These are phyloP conservation scores for Neopestalotiopsis sp. DNA, from an alignment of 2,329 filamentous ascomycete genomes.

Conservation along the genomic window DNA sequence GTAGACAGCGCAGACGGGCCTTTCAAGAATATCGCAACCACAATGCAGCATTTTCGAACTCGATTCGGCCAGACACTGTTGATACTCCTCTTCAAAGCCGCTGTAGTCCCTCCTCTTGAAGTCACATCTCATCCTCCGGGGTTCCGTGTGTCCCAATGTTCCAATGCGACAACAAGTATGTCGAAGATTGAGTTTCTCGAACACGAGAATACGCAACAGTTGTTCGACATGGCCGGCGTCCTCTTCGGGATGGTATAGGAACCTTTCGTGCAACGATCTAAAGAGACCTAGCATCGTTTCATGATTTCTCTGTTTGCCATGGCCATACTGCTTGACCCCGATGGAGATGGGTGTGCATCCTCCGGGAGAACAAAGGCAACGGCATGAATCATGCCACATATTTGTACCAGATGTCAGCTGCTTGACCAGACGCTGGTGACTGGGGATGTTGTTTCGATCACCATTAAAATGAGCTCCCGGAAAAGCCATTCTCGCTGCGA, in stretches of 20 bases:
- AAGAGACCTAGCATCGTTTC: not conserved
- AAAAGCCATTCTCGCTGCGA: not conserved
- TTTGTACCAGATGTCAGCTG: not conserved
- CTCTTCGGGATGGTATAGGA: not conserved
- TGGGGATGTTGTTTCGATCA: not conserved
- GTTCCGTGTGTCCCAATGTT: too few species aligned
- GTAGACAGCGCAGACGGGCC: not conserved
- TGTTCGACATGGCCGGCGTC: not conserved
- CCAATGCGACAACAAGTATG: not conserved
- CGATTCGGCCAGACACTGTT: not conserved
- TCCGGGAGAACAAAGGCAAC: not conserved
- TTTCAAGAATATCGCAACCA: not conserved
- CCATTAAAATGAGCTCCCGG: not conserved
- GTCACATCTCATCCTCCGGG: too few species aligned
- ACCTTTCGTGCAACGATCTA: not conserved
- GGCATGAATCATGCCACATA: not conserved
- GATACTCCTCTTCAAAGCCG: not conserved
- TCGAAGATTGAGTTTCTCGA: not conserved
- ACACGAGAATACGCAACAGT: not conserved
- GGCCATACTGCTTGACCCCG: not conserved
- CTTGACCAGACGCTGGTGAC: not conserved
- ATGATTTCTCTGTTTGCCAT: not conserved
- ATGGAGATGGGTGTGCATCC: not conserved
- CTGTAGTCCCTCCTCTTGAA: not conserved
- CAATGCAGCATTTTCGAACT: not conserved